phyloP scores from a whole-genome alignment of 2,329 filamentous ascomycete genomes.

The Penicillium nordicum region DNA sequence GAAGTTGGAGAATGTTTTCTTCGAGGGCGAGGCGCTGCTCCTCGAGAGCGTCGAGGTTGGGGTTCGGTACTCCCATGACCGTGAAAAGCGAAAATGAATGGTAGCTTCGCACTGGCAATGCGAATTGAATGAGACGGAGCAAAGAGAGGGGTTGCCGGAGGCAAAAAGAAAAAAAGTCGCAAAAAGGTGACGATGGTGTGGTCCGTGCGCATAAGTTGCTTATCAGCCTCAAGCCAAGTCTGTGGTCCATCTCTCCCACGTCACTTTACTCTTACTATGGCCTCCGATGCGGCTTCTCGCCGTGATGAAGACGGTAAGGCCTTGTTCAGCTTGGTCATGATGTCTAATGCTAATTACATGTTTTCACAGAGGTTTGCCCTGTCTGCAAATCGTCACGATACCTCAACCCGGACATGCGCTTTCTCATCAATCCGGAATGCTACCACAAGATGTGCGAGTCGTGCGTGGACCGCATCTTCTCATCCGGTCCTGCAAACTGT shows the following conservation, averaged over 20 bases:
- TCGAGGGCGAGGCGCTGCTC: conserved; percentile 72
- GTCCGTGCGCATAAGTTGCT: conserved; percentile 21
- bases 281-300: conserved; percentile 32
- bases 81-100: background rate
- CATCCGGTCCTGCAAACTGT: conserved; percentile 84
- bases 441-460: conserved; percentile 99
- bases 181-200: conserved; percentile 18
- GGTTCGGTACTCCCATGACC: conserved; percentile 38
- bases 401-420: conserved; percentile 88
- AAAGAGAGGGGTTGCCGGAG: background rate
- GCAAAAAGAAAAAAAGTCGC: conserved; percentile 10
- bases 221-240: conserved; percentile 11
- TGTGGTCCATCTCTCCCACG: conserved; percentile 2
- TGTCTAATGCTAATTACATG: conserved; percentile 6
- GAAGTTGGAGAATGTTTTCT: conserved; percentile 68
- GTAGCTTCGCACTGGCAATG: background rate
- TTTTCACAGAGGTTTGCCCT: conserved; percentile 72
- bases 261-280: conserved; percentile 15
- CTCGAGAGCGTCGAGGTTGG: conserved; percentile 67
- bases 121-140: background rate
- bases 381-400: conserved; percentile 97
- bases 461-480: conserved; percentile 93
- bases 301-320: conserved; percentile 44
- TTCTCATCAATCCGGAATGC: conserved; percentile 96
- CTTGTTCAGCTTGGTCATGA: background rate